Evolutionary conservation across 2,329 filamentous ascomycete species (phyloP).

Genomic region (Colletotrichum endophyticum): DNA sequence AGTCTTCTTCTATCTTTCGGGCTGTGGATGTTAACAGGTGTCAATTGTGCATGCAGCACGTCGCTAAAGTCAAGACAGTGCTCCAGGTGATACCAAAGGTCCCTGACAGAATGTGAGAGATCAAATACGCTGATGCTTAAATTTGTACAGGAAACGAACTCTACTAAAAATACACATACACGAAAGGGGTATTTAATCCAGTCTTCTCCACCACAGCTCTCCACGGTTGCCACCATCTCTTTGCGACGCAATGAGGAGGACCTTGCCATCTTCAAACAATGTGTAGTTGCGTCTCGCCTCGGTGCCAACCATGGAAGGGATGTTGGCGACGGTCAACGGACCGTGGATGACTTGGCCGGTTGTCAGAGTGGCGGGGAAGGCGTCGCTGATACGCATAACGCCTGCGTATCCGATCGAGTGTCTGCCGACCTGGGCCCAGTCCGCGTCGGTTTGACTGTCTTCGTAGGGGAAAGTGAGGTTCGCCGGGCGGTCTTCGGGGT

Average conservation of each 20-base stretch:
- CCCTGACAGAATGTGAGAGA: neutral
- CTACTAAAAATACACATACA: neutral
- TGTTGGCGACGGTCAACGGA: constrained; percentile 26
- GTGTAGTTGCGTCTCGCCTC: constrained; percentile 25
- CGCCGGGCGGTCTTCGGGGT: constrained; percentile 26
- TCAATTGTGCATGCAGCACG: neutral
- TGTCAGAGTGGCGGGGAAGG: constrained; percentile 18
- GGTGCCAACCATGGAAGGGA: constrained; percentile 29
- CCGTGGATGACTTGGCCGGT: constrained; percentile 31
- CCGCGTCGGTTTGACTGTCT: constrained; percentile 27
- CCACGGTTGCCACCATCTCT: constrained; percentile 13
- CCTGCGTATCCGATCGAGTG: constrained; percentile 30
- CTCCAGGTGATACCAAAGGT: accelerated
- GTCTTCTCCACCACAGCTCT: constrained; percentile 21
- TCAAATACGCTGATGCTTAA: neutral
- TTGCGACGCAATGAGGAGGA: constrained; percentile 13
- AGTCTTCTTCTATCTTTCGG: neutral
- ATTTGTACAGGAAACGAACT: neutral
- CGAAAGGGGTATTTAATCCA: constrained; percentile 3
- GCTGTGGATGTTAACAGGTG: neutral
- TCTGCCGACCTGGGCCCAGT: constrained; percentile 30
- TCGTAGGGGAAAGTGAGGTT: constrained; percentile 25
- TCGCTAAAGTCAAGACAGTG: neutral
- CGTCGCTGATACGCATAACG: constrained; percentile 25
- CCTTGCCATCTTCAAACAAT: constrained; percentile 2